These are phyloP conservation scores for Septoria petroselini DNA, from an alignment of 2,329 filamentous ascomycete species.

Conservation along the genomic window DNA sequence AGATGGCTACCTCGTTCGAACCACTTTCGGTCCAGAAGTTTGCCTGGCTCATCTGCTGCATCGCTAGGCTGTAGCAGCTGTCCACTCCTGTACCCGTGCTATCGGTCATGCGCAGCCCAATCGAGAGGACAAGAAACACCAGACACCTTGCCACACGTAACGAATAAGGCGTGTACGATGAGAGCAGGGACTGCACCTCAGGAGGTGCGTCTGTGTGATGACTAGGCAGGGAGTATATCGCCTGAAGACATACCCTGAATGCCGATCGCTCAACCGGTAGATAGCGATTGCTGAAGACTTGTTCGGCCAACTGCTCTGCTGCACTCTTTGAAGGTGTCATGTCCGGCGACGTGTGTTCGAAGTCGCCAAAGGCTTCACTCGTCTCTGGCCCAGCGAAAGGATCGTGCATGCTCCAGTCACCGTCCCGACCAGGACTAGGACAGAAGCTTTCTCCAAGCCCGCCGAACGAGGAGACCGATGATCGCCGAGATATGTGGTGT, in stretches of 20 bases:
- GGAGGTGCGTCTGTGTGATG: neutral
- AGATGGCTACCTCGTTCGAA: constrained; percentile 3
- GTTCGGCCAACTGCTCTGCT: constrained; percentile 10
- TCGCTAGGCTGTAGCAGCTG: constrained; percentile 14
- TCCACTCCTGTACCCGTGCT: constrained; percentile 1
- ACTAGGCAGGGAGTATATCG: constrained; percentile 11
- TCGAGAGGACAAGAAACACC: constrained; percentile 15
- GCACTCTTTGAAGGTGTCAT: constrained; percentile 8
- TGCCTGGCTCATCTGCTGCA: constrained; percentile 14
- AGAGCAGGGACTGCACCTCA: constrained; percentile 10
- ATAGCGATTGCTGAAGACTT: constrained; percentile 9
- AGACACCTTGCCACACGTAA: constrained; percentile 17
- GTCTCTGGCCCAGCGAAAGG: constrained; percentile 7
- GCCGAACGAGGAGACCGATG: constrained; percentile 21
- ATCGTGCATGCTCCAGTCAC: constrained; percentile 12
- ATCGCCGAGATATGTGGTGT: constrained; percentile 16
- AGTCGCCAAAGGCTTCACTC: neutral
- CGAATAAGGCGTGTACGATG: constrained; percentile 14
- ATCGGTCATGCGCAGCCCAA: constrained; percentile 11
- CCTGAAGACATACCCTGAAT: constrained; percentile 20
- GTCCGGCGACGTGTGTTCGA: neutral
- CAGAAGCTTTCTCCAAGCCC: constrained; percentile 14
- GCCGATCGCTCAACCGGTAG: constrained; percentile 17
- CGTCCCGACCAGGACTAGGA: constrained; percentile 12
- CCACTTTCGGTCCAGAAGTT: constrained; percentile 19